Conservation (phyloP, 257 asterid species). For the Fraxinus cuspidata region DNA sequence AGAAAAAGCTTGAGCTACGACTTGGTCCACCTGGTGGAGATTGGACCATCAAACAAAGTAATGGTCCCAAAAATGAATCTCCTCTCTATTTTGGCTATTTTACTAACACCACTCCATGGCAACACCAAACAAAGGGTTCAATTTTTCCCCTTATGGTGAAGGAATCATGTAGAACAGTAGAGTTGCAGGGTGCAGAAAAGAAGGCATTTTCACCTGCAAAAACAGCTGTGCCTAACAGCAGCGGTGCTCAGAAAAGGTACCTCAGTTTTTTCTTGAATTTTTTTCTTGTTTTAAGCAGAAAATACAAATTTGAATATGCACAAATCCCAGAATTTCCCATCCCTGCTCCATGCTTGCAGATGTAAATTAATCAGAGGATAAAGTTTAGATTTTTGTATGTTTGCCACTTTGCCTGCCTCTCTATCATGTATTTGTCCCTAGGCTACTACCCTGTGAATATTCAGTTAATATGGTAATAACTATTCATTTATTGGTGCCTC, state of each 20-base stretch:
- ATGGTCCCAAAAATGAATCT: constrained; percentile 16
- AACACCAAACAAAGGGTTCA: constrained; percentile 33
- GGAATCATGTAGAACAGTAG: constrained; percentile 56
- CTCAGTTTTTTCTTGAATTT: constrained; percentile 35
- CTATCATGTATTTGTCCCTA: constrained; percentile 1
- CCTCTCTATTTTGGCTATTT: constrained; percentile 35
- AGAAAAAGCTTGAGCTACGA: constrained; percentile 72
- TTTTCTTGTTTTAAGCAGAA: constrained; percentile 39
- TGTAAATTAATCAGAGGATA: background rate
- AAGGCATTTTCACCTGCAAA: constrained; percentile 61
- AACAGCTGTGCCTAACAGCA: constrained; percentile 66
- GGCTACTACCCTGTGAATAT: background rate
- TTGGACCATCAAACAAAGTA: constrained; percentile 35
- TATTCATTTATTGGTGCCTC: no score
- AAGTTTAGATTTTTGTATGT: background rate
- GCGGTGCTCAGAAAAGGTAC: constrained; percentile 83
- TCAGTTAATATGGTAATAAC: background rate
- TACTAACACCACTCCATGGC: constrained; percentile 38
- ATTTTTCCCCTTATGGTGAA: constrained; percentile 42
- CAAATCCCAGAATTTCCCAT: background rate
- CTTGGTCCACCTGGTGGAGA: constrained; percentile 86
- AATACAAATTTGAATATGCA: constrained; percentile 21
- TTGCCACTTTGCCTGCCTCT: background rate
- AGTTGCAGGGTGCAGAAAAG: constrained; percentile 55
- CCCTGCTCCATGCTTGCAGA: background rate